phyloP scores from a whole-genome alignment of 495 filamentous ascomycete genomes.

The Talaromyces borbonicus region DNA sequence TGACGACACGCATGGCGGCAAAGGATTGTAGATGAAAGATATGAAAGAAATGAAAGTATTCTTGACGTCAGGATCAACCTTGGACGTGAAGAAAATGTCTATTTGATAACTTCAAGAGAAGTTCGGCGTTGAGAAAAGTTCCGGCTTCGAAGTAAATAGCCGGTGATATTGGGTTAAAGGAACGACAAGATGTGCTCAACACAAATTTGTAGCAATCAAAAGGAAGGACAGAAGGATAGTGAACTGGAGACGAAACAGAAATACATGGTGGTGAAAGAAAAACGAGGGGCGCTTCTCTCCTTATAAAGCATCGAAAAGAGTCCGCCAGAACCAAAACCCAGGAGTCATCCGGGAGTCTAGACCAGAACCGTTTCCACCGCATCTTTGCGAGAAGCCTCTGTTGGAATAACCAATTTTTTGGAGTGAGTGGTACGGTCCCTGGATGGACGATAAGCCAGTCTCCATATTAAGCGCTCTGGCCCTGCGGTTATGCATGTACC shows the following conservation, averaged over 20 bases:
- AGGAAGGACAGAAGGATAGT: not conserved
- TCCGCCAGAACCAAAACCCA: too few relatives aligned
- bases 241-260: not conserved
- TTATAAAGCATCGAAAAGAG: too few relatives aligned
- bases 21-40: not conserved
- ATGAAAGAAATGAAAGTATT: not conserved
- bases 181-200: constrained; percentile 3
- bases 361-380: too few relatives aligned
- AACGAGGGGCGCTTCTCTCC: not conserved
- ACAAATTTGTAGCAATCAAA: not conserved
- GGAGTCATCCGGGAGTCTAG: too few relatives aligned
- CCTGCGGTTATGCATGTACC: too few relatives aligned
- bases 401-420: too few relatives aligned
- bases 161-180: constrained; percentile 1
- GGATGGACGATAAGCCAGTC: too few relatives aligned
- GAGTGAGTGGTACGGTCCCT: too few relatives aligned
- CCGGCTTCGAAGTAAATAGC: constrained; percentile 4
- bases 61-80: constrained; percentile 8
- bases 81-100: not conserved
- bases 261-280: not conserved
- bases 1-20: constrained; percentile 20
- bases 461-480: too few relatives aligned
- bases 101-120: not conserved
- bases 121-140: not conserved
- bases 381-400: too few relatives aligned